Conservation (phyloP, 1,284 basidiomycete genomes). For the Pseudozyma thailandica region DNA sequence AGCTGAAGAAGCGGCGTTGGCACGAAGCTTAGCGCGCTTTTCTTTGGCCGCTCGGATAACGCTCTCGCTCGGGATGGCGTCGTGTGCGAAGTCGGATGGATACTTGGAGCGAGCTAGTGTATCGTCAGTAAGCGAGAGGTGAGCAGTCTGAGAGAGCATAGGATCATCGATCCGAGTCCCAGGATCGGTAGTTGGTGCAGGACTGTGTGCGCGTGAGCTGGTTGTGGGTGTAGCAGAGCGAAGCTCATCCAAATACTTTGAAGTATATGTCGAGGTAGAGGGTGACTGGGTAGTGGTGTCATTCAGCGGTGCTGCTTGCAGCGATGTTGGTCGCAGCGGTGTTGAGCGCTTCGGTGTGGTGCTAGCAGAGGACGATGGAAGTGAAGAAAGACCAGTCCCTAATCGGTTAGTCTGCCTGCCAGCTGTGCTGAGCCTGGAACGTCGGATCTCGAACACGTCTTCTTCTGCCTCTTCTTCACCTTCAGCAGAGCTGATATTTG, state of each 20-base stretch:
- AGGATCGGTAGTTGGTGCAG: constrained; percentile 7
- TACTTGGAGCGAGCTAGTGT: constrained; percentile 28
- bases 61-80: constrained; percentile 50
- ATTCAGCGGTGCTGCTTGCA: constrained; percentile 1
- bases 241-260: constrained; percentile 37
- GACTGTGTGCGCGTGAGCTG: constrained; percentile 19
- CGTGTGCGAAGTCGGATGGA: constrained; percentile 28
- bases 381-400: not conserved
- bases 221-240: constrained; percentile 31
- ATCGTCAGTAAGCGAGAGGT: constrained; percentile 5
- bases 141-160: constrained; percentile 18
- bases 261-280: constrained; percentile 22
- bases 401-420: constrained; percentile 15
- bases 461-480: constrained; percentile 11
- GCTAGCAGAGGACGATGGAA: constrained; percentile 5
- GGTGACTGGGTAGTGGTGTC: not conserved
- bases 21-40: constrained; percentile 42
- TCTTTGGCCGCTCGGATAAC: constrained; percentile 55
- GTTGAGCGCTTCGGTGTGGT: constrained; percentile 9
- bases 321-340: constrained; percentile 21
- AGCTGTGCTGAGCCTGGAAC: constrained; percentile 15
- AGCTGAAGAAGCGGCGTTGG: constrained; percentile 13
- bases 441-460: constrained; percentile 27
- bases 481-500: not conserved
- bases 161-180: constrained; percentile 30